These are phyloP conservation scores for Rhodomyrtus psidioides DNA, from an alignment of 441 rosid genomes.

Conservation along the genomic window DNA sequence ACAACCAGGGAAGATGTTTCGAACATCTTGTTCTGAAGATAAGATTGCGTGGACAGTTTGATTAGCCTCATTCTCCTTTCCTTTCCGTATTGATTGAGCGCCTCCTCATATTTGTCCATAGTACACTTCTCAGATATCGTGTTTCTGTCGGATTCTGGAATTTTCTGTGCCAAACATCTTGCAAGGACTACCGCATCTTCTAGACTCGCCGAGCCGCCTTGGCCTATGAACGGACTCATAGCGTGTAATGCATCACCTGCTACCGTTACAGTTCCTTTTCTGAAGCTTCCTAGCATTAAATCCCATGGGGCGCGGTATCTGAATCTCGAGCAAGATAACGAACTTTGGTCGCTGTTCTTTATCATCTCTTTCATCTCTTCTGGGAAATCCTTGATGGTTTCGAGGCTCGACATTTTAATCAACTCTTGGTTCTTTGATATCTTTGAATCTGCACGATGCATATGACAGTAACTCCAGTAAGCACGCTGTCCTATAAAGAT, in stretches of 20 bases:
- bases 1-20: background rate
- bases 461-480: background rate
- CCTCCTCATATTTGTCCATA: background rate
- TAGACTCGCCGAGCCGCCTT: background rate
- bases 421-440: background rate
- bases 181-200: background rate
- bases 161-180: background rate
- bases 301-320: background rate
- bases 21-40: background rate
- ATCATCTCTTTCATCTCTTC: background rate
- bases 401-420: background rate
- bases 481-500: background rate
- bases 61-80: background rate
- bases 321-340: background rate
- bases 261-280: background rate
- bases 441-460: background rate
- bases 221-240: background rate
- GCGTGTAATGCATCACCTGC: background rate
- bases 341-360: background rate
- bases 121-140: background rate
- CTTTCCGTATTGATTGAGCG: background rate
- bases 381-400: background rate
- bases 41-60: background rate
- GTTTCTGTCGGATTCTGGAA: background rate
- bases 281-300: background rate